Evolutionary conservation across 441 rosid genomes (phyloP).

Genomic region (Jatropha multifida): DNA sequence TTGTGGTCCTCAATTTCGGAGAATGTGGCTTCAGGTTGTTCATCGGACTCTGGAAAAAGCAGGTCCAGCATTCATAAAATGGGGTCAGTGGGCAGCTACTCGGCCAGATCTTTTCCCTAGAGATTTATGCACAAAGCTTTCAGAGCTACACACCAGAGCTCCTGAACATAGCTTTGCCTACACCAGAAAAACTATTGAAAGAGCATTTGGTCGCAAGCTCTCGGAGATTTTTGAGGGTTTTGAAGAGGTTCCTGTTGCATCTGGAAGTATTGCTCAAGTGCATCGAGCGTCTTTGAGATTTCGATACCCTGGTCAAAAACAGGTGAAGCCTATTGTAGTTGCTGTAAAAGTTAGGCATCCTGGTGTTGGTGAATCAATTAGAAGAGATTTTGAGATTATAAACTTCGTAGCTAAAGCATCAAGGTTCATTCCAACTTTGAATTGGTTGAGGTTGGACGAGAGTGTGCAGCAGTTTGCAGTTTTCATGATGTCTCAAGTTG

Average conservation of each 20-base stretch:
- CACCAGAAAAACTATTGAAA: slow-evolving; percentile 85
- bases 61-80: slow-evolving; percentile 99
- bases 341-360: slow-evolving; percentile 99
- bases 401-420: slow-evolving; percentile 80
- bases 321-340: slow-evolving; percentile 71
- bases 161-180: slow-evolving; percentile 93
- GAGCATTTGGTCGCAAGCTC: slow-evolving; percentile 90
- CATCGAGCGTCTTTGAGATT: slow-evolving; percentile 90
- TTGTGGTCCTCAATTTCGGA: slow-evolving; percentile 72
- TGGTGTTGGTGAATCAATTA: slow-evolving; percentile 95
- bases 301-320: slow-evolving; percentile 78
- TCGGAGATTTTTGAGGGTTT: slow-evolving; percentile 84
- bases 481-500: slow-evolving; percentile 99
- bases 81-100: slow-evolving; percentile 99
- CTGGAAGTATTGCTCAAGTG: slow-evolving; percentile 99
- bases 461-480: slow-evolving; percentile 97
- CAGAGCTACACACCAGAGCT: slow-evolving; percentile 91
- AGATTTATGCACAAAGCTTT: slow-evolving; percentile 87
- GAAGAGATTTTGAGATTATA: slow-evolving; percentile 91
- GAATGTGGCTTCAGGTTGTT: slow-evolving; percentile 73
- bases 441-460: slow-evolving; percentile 97
- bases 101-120: slow-evolving; percentile 96
- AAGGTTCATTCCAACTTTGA: slow-evolving; percentile 72
- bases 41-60: slow-evolving; percentile 82
- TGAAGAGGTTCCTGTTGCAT: slow-evolving; percentile 95